Evolutionary conservation across 2,329 filamentous ascomycete species (phyloP).

Genomic region (Aspergillus persii): DNA sequence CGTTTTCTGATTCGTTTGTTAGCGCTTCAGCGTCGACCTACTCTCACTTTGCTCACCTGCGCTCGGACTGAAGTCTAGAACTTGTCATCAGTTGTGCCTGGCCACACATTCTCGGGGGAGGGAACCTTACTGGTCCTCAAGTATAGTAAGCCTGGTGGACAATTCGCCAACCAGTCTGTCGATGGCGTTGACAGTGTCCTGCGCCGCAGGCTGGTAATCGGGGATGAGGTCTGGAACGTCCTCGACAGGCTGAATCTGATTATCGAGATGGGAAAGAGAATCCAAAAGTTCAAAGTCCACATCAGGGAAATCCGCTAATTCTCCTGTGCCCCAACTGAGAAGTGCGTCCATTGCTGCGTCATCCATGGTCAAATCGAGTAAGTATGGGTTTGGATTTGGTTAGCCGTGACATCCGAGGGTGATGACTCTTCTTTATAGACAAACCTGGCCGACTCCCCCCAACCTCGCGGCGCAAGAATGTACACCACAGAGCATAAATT

Average conservation of each 20-base stretch:
- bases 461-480: not conserved
- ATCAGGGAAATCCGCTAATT: not conserved
- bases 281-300: not conserved
- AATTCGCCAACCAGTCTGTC: not conserved
- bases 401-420: not conserved
- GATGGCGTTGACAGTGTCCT: not conserved
- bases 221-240: not conserved
- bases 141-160: not conserved
- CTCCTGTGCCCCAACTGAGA: not conserved
- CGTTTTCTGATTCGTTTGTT: not conserved
- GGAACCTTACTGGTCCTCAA: not conserved
- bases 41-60: not conserved
- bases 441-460: not conserved
- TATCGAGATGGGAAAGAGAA: not conserved
- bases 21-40: not conserved
- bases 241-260: not conserved
- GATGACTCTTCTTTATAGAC: not conserved
- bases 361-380: not conserved
- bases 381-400: not conserved
- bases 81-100: not conserved
- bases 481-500: not conserved
- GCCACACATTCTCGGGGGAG: not conserved
- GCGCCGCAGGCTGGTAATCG: not conserved
- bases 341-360: not conserved
- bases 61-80: not conserved